phyloP scores from a whole-genome alignment of 352 stramenopile genomes.

The Pythium rhizo-oryzae region DNA sequence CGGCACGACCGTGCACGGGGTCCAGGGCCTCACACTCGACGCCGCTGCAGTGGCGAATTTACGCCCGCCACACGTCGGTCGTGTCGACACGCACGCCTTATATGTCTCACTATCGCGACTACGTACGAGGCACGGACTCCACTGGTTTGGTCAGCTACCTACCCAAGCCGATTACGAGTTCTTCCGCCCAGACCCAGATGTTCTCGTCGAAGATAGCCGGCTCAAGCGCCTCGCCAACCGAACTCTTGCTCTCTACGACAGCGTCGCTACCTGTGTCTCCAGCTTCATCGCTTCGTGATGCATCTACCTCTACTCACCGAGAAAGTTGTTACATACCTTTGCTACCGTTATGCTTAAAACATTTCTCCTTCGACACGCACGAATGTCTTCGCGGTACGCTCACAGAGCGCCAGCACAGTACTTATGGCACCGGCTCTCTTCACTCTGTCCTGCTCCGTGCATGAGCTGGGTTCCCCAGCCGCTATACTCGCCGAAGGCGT shows the following conservation, averaged over 20 bases:
- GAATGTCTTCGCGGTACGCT: no score
- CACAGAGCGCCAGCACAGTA: no score
- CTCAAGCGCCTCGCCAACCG: background rate
- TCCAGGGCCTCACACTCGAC: conserved; percentile 25
- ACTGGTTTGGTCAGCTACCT: conserved; percentile 18
- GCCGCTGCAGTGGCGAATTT: conserved; percentile 21
- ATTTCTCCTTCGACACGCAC: no score
- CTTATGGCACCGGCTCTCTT: no score
- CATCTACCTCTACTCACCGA: no score
- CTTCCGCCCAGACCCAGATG: conserved; percentile 1
- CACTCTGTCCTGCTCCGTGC: no score
- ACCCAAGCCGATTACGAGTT: conserved; percentile 1
- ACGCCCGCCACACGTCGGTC: background rate
- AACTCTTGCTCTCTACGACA: background rate
- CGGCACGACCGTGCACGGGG: conserved; percentile 28
- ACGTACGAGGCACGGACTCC: conserved; percentile 5
- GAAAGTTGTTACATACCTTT: no score
- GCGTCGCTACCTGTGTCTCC: no score
- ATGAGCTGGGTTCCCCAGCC: no score
- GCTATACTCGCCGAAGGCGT: no score
- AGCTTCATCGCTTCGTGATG: no score
- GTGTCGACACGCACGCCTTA: conserved; percentile 22
- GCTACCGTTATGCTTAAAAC: no score
- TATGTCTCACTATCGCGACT: conserved; percentile 28
- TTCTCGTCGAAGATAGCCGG: background rate